phyloP scores from a whole-genome alignment of 2,329 filamentous ascomycete species.

The Didymella pomorum region DNA sequence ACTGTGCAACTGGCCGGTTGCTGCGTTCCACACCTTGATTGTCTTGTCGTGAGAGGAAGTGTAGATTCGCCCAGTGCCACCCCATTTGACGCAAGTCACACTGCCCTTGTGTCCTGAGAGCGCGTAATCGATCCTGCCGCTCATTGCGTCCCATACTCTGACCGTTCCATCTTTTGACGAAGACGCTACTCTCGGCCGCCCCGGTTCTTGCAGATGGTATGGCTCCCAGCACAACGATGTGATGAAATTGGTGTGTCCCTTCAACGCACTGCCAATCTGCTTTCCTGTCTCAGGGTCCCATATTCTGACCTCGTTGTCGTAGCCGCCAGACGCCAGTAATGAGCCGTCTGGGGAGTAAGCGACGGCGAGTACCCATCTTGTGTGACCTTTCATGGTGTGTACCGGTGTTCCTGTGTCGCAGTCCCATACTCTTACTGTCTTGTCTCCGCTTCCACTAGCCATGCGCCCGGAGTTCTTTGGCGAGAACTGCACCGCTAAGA shows the following conservation, averaged over 20 bases:
- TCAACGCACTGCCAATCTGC: conserved; percentile 73
- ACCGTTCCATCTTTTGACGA: conserved; percentile 90
- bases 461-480: conserved; percentile 78
- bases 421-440: conserved; percentile 92
- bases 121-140: conserved; percentile 79
- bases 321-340: conserved; percentile 85
- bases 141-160: conserved; percentile 83
- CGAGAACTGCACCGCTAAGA: conserved; percentile 85
- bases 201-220: conserved; percentile 79
- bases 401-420: conserved; percentile 91
- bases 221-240: conserved; percentile 92
- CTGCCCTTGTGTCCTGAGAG: conserved; percentile 88
- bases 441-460: conserved; percentile 89
- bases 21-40: conserved; percentile 87
- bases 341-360: conserved; percentile 85
- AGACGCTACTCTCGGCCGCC: conserved; percentile 81
- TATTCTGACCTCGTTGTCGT: conserved; percentile 89
- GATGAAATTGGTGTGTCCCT: conserved; percentile 89
- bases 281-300: conserved; percentile 88
- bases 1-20: conserved; percentile 79
- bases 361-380: conserved; percentile 87
- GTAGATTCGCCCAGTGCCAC: conserved; percentile 72
- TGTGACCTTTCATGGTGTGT: conserved; percentile 85
- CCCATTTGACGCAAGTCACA: conserved; percentile 93
- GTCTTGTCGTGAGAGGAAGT: conserved; percentile 83